phyloP scores from a whole-genome alignment of 192 early-diverging fungal genomes.

The Linnemannia zychae region DNA sequence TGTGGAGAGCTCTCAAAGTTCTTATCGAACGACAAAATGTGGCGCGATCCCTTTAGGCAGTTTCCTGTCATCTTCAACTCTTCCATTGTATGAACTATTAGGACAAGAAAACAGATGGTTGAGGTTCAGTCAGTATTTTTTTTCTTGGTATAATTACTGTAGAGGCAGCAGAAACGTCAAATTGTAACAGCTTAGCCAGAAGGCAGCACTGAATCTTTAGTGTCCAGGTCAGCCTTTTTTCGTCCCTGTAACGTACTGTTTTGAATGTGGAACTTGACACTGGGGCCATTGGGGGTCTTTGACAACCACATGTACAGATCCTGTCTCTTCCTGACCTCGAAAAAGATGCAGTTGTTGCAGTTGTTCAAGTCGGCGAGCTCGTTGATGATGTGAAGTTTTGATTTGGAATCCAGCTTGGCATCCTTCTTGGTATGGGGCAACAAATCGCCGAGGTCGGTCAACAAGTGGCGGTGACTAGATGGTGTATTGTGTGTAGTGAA shows the following conservation, averaged over 20 bases:
- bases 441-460: constrained; percentile 88
- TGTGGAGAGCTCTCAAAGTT: constrained; percentile 92
- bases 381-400: constrained; percentile 89
- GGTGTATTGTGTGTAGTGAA: background rate
- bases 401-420: constrained; percentile 93
- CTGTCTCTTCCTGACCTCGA: constrained; percentile 92
- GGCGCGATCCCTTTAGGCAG: constrained; percentile 96
- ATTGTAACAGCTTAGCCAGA: no score
- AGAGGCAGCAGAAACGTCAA: no score
- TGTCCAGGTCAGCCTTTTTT: background rate
- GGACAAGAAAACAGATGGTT: background rate
- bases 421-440: constrained; percentile 98
- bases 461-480: constrained; percentile 89
- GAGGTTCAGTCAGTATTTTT: background rate
- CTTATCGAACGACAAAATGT: constrained; percentile 95
- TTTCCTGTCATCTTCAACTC: constrained; percentile 99
- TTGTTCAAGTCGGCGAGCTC: constrained; percentile 96
- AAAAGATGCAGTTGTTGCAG: constrained; percentile 98
- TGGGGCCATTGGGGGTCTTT: constrained; percentile 95
- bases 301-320: constrained; percentile 98
- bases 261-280: constrained; percentile 94
- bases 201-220: no score
- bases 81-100: constrained; percentile 96
- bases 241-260: constrained; percentile 72
- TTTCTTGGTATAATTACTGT: no score